These are phyloP conservation scores for Pyronema omphalodes DNA, from an alignment of 495 filamentous ascomycete species.

Conservation along the genomic window DNA sequence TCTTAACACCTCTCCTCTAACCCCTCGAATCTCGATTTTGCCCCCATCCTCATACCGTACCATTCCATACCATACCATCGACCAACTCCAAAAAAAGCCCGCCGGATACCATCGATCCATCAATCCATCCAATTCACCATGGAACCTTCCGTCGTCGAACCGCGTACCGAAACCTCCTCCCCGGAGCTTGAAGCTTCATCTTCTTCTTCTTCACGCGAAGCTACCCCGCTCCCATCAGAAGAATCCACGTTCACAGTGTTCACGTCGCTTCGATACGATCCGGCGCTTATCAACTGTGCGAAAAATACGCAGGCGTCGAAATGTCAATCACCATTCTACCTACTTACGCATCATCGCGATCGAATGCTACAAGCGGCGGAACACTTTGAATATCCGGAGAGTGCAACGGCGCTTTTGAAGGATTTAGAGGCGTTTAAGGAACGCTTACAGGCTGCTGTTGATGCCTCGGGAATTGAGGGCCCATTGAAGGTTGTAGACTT, in stretches of 20 bases:
- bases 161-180: too few relatives aligned
- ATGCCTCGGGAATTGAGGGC: not conserved
- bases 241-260: conserved; percentile 13
- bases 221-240: not conserved
- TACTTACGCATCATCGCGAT: conserved; percentile 64
- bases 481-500: conserved; percentile 3
- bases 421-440: not conserved
- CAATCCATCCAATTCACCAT: too few relatives aligned
- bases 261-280: conserved; percentile 45
- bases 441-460: conserved; percentile 5
- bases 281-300: conserved; percentile 31
- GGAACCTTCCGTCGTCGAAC: too few relatives aligned
- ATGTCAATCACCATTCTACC: conserved; percentile 46
- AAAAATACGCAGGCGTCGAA: conserved; percentile 26
- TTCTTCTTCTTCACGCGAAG: not conserved
- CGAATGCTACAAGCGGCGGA: conserved; percentile 55
- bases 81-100: too few relatives aligned
- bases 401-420: conserved; percentile 1
- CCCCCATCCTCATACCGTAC: too few relatives aligned
- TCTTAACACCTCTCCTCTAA: too few relatives aligned
- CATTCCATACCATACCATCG: too few relatives aligned
- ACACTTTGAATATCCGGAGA: conserved; percentile 39
- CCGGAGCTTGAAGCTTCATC: not conserved
- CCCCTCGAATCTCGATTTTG: too few relatives aligned
- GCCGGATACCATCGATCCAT: too few relatives aligned